Base-by-base conservation (phyloP, 163 green algal genomes). In the Botryococcus braunii region DNA sequence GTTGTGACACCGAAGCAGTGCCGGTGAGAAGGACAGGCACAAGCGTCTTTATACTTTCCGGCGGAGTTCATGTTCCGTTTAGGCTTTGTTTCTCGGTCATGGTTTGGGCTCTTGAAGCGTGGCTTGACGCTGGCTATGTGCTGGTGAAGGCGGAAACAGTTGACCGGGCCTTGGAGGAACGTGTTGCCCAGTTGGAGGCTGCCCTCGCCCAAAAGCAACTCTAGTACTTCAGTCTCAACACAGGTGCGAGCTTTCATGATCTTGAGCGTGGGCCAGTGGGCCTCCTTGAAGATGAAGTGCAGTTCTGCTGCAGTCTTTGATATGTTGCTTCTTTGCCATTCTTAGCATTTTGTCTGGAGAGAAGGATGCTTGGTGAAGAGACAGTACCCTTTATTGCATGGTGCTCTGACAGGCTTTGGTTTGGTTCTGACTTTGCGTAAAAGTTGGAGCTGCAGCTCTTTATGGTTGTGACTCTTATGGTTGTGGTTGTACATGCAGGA, bases 111-210 rank as follows among this genome's bases (percentile, higher is more conserved):
- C 17, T 55, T 55, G 13, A 27, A 21, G 13, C 46, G 46, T 21
- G 17, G 13, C 17, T 55, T 55, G 46, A 55, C 46, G 17, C 46
- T 55, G 46, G 13, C 46, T 55, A 25, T 29, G 4, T 38, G 17
- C 40, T n/a, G 1, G n/a, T 35, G 47, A 55, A 72, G 66, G 55
- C 66, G n/a, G 55, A 72, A 31, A 56, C 49, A 48, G 65, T 67
- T 56, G 66, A 66, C 55, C 60, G 66, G 32, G 66, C 56, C 5
- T 59, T 73, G 40, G 68, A 73, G 21, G 29, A 73, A 29, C 57
- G 68, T 32, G 68, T 73, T 27, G 52, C 5, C 32, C 57, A 48
- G 25, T 46, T 73, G 6, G 68, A 73, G 23, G 58, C 43, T 37
- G 58, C 35, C 8, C 27, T 72, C 9, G 35, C 55, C 31, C 29